These are phyloP conservation scores for Gaultheria prostrata DNA, from an alignment of 148 eudicot genomes.

Conservation along the genomic window DNA sequence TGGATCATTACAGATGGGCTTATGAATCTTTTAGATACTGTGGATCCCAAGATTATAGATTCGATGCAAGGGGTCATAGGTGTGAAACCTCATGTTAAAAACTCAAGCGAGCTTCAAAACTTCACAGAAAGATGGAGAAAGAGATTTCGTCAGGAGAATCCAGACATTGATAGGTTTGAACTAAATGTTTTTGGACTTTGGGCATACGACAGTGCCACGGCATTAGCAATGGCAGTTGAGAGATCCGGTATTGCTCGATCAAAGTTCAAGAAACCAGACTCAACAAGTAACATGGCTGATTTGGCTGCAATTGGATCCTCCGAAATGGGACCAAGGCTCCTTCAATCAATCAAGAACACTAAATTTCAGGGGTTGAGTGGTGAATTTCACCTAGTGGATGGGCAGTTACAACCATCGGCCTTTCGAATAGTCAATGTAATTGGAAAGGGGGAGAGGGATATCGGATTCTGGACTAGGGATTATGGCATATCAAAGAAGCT, in stretches of 20 bases:
- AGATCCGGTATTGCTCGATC: slow-evolving; percentile 19
- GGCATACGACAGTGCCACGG: slow-evolving; percentile 61
- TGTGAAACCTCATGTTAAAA: slow-evolving; percentile 43
- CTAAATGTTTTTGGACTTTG: slow-evolving; percentile 42
- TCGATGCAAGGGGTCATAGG: slow-evolving; percentile 75
- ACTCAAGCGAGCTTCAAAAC: slow-evolving; percentile 24
- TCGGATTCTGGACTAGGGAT: slow-evolving; percentile 55
- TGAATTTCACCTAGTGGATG: slow-evolving; percentile 37
- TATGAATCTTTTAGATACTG: slow-evolving; percentile 36
- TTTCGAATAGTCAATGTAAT: slow-evolving; percentile 45
- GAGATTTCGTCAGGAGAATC: slow-evolving; percentile 37
- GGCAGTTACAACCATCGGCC: slow-evolving; percentile 38
- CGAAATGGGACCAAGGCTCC: slow-evolving; percentile 41
- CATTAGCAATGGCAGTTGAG: slow-evolving; percentile 57
- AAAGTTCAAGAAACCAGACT: slow-evolving; percentile 19
- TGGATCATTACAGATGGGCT: slow-evolving; percentile 64
- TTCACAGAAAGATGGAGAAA: slow-evolving; percentile 46
- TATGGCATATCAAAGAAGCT: slow-evolving; percentile 36
- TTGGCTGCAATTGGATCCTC: slow-evolving; percentile 44
- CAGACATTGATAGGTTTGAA: slow-evolving; percentile 25
- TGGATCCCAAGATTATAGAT: slow-evolving; percentile 26
- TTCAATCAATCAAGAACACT: slow-evolving; percentile 24
- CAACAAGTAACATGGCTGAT: slow-evolving; percentile 23
- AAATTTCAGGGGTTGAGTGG: slow-evolving; percentile 58
- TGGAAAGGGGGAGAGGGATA: slow-evolving; percentile 32